These are phyloP conservation scores for Neofusicoccum cordaticola DNA, from an alignment of 2,329 filamentous ascomycete species.

Conservation along the genomic window DNA sequence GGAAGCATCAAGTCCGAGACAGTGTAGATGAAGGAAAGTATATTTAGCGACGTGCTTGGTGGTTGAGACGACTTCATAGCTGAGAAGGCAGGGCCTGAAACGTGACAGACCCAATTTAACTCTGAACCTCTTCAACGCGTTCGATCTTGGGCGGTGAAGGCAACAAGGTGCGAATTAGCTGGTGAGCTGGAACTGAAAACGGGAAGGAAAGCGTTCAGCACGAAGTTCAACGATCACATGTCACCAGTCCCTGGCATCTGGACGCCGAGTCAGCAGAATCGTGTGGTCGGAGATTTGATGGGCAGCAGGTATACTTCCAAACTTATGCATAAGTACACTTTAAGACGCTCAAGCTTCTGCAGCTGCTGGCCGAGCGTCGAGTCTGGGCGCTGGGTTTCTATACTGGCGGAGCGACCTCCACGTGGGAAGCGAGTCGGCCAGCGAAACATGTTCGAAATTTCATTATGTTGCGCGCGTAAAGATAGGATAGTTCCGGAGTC, in stretches of 20 bases:
- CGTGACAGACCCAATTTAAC: neutral
- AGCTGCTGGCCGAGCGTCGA: neutral
- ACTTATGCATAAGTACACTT: neutral
- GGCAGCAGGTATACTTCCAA: neutral
- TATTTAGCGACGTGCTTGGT: neutral
- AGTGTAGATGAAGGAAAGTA: neutral
- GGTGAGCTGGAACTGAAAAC: neutral
- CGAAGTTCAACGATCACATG: neutral
- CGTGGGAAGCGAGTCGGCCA: neutral
- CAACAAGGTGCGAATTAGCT: too few relatives aligned
- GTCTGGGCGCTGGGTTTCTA: too few relatives aligned
- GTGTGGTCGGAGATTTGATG: neutral
- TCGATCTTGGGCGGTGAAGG: neutral
- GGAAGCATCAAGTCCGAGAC: neutral
- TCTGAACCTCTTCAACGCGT: neutral
- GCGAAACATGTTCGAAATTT: neutral
- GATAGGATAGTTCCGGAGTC: slow-evolving; percentile 5
- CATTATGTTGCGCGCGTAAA: neutral
- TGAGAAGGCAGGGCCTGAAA: neutral
- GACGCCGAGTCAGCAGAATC: neutral
- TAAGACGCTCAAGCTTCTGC: neutral
- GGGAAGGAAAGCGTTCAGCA: neutral
- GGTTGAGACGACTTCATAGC: neutral
- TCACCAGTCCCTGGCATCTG: neutral
- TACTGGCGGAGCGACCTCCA: neutral